These are phyloP conservation scores for Heritiera littoralis DNA, from an alignment of 345 rosid genomes.

Conservation along the genomic window DNA sequence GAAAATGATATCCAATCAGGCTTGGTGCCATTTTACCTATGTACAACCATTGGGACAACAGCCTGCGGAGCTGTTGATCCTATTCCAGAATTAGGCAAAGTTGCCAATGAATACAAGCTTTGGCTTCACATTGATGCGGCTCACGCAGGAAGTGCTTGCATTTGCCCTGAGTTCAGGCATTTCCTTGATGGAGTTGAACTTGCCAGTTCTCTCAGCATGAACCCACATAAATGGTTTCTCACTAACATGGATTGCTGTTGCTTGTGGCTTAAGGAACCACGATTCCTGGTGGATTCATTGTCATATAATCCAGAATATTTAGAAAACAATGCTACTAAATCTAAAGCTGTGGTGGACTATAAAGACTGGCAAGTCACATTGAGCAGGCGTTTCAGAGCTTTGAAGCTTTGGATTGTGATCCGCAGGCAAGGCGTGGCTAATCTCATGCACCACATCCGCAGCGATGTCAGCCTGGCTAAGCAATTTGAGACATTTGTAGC, in stretches of 20 bases:
- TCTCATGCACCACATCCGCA: slow-evolving; percentile 42
- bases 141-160: slow-evolving; percentile 48
- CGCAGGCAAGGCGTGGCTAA: slow-evolving; percentile 37
- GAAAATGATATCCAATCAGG: slow-evolving; percentile 26
- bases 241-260: slow-evolving; percentile 49
- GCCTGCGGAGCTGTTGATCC: slow-evolving; percentile 34
- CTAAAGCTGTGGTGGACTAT: slow-evolving; percentile 42
- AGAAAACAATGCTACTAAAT: slow-evolving; percentile 36
- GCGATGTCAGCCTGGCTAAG: slow-evolving; percentile 39
- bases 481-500: slow-evolving; percentile 38
- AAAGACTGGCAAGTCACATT: slow-evolving; percentile 55
- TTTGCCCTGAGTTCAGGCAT: slow-evolving; percentile 53
- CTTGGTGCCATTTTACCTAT: slow-evolving; percentile 30
- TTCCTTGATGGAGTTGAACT: slow-evolving; percentile 42
- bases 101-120: slow-evolving; percentile 24
- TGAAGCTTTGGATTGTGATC: slow-evolving; percentile 41
- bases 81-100: slow-evolving; percentile 21
- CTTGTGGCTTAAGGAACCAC: slow-evolving; percentile 44
- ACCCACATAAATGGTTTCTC: slow-evolving; percentile 55
- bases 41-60: slow-evolving; percentile 33
- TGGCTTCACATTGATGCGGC: slow-evolving; percentile 48
- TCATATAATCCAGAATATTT: slow-evolving; percentile 45
- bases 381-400: slow-evolving; percentile 48
- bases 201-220: slow-evolving; percentile 45
- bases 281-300: slow-evolving; percentile 31